phyloP scores from a whole-genome alignment of 257 asterid genomes.

The Parsonsia alboflavescens region DNA sequence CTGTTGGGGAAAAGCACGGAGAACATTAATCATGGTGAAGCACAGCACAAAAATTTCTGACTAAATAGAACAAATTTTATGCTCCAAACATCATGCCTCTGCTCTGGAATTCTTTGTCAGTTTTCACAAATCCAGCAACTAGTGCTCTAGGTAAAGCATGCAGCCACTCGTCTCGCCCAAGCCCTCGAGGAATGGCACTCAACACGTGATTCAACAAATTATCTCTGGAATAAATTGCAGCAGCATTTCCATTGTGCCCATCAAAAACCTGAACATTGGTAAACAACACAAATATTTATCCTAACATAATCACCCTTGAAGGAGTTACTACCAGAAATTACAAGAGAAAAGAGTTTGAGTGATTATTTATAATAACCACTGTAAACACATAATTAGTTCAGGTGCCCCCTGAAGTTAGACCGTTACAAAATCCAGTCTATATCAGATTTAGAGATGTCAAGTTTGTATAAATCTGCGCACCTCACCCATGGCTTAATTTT shows the following conservation, averaged over 20 bases:
- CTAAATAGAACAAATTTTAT: slow-evolving; percentile 4
- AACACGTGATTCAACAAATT: slow-evolving; percentile 49
- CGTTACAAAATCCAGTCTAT: background rate
- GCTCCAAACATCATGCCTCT: slow-evolving; percentile 44
- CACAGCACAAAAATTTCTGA: background rate
- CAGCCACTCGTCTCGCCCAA: slow-evolving; percentile 77
- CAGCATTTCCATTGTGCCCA: slow-evolving; percentile 80
- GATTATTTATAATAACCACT: background rate
- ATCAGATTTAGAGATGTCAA: background rate
- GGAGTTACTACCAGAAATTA: background rate
- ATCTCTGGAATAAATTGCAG: slow-evolving; percentile 69
- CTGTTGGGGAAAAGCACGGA: slow-evolving; percentile 25
- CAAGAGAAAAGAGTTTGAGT: no score
- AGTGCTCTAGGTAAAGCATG: slow-evolving; percentile 85
- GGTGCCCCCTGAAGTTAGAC: background rate
- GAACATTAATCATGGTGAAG: slow-evolving; percentile 11
- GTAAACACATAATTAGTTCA: background rate
- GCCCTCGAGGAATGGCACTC: slow-evolving; percentile 63
- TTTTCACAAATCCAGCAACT: slow-evolving; percentile 83
- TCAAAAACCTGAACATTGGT: slow-evolving; percentile 51
- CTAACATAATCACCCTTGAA: background rate
- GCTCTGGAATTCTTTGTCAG: slow-evolving; percentile 83
- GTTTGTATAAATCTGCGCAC: background rate
- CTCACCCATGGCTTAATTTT: background rate
- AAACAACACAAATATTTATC: background rate